phyloP scores from a whole-genome alignment of 805 yeast genomes.

The Candida montana region DNA sequence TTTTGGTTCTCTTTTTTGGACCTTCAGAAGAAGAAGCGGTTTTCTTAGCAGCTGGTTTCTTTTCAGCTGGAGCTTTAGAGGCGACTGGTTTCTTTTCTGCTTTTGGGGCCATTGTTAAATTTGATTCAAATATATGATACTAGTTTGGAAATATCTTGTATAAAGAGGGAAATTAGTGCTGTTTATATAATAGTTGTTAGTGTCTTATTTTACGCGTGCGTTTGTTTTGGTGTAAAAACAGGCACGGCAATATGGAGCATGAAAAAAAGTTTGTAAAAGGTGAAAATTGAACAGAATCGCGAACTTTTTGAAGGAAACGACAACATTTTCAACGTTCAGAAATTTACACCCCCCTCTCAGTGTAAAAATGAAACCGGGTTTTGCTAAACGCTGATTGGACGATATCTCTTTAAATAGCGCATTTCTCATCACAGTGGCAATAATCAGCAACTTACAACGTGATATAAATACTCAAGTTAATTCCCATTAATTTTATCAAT shows the following conservation, averaged over 20 bases:
- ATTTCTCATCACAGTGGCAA: conserved; percentile 1
- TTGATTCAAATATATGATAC: too few species aligned
- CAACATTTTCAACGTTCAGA: conserved; percentile 7
- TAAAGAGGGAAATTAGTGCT: neutral
- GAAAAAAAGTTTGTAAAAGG: neutral
- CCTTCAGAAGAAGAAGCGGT: conserved; percentile 77
- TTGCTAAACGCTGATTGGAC: conserved; percentile 5
- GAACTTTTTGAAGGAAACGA: conserved; percentile 4
- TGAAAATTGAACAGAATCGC: conserved; percentile 1
- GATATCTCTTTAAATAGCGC: conserved; percentile 12
- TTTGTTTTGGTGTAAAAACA: conserved; percentile 8
- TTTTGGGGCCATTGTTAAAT: conserved; percentile 61
- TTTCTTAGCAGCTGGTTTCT: conserved; percentile 85
- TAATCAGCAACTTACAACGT: neutral
- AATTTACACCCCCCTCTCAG: conserved; percentile 5
- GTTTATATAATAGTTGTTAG: conserved; percentile 4
- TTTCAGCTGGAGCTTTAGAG: conserved; percentile 96
- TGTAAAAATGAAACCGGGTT: conserved; percentile 11
- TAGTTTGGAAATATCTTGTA: too few species aligned
- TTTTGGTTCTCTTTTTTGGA: conserved; percentile 89
- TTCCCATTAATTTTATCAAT: neutral
- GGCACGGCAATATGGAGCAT: conserved; percentile 1
- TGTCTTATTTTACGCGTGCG: conserved; percentile 4
- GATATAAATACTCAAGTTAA: neutral
- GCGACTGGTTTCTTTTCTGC: conserved; percentile 63